Base-by-base conservation (phyloP, 2,329 filamentous ascomycete species). In the Emmonsiellopsis sp. region DNA sequence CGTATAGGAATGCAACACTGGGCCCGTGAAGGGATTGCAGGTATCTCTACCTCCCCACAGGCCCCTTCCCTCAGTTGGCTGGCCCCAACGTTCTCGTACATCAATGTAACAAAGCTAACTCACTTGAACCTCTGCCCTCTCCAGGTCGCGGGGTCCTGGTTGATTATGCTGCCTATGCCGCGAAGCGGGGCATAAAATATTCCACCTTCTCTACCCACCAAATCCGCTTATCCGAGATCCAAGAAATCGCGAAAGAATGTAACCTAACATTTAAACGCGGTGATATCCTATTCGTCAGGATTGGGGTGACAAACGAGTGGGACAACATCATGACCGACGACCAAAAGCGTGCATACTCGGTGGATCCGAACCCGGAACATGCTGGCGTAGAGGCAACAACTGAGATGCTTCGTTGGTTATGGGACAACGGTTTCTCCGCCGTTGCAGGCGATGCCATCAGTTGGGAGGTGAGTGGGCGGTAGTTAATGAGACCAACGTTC, bases 361-460 rank as follows among this genome's bases (percentile, higher is more conserved):
- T 67, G 14, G 62, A 75, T 51, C 64, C 68, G 1, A 68, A 66
- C 14, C 71, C 71, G 1, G 71, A 74, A 54, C 73, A 69, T 2
- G 66, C 74, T 32, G 79, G 78, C 0, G 70, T 81, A 1, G 73
- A 78, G 45, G 76, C 75, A 0, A 74, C 73, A 1, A 69, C 72
- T 6, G 74, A 74, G 9, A 72, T 76, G 17, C 70, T 81, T 9
- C 70, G 74, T 36, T 84, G 80, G 79, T 64, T 83, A n/a, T 83
- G 80, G 79, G 74, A 83, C 52, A 69, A 73, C 27, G 69, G 73
- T 11, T 83, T 84, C 61, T 68, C 78, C 0, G 81, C 81, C 2
- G 75, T 82, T 2, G 81, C 76, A 0, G 77, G 80, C 8, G 81
- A 84, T 56, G 74, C 76, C 14, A 76, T 80, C 11, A 74, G 72